These are phyloP conservation scores for Bothriochloa decipiens DNA, from an alignment of 176 grass and related monocot genomes.

Conservation along the genomic window DNA sequence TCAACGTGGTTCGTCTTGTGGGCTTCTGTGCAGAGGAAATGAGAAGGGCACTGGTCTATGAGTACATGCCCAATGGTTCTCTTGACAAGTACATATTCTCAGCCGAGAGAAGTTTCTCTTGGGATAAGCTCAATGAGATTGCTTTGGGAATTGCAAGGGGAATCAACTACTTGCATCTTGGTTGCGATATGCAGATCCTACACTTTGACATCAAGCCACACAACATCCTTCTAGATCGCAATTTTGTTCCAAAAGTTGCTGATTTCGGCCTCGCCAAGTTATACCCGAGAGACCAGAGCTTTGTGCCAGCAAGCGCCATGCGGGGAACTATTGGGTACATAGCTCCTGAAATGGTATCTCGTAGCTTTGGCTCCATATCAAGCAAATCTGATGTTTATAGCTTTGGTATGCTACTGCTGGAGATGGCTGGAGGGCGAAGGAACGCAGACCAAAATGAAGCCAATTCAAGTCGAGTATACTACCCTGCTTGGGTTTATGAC, in stretches of 20 bases:
- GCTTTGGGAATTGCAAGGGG: conserved; percentile 43
- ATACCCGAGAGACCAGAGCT: conserved; percentile 40
- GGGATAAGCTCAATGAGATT: conserved; percentile 46
- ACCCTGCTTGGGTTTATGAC: conserved; percentile 48
- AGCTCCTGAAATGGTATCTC: conserved; percentile 48
- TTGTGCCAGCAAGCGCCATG: conserved; percentile 26
- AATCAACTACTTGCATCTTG: conserved; percentile 53
- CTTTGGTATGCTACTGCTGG: conserved; percentile 58
- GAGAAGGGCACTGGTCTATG: conserved; percentile 45
- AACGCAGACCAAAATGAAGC: conserved; percentile 17
- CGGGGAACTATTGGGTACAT: conserved; percentile 61
- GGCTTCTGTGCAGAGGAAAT: conserved; percentile 49
- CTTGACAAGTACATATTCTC: conserved; percentile 59
- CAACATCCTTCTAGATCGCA: conserved; percentile 40
- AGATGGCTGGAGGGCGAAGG: conserved; percentile 52
- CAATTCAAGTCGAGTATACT: conserved; percentile 42
- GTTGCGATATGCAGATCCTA: conserved; percentile 48
- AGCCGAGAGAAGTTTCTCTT: conserved; percentile 9
- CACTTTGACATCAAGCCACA: conserved; percentile 65
- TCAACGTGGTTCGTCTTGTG: conserved; percentile 45
- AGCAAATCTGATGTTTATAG: conserved; percentile 57
- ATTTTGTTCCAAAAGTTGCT: conserved; percentile 49
- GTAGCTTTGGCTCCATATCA: conserved; percentile 51
- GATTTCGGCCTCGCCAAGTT: conserved; percentile 60
- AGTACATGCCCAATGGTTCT: conserved; percentile 55